phyloP scores from a whole-genome alignment of 148 eudicot genomes.

The Chenopodium berlandieri region DNA sequence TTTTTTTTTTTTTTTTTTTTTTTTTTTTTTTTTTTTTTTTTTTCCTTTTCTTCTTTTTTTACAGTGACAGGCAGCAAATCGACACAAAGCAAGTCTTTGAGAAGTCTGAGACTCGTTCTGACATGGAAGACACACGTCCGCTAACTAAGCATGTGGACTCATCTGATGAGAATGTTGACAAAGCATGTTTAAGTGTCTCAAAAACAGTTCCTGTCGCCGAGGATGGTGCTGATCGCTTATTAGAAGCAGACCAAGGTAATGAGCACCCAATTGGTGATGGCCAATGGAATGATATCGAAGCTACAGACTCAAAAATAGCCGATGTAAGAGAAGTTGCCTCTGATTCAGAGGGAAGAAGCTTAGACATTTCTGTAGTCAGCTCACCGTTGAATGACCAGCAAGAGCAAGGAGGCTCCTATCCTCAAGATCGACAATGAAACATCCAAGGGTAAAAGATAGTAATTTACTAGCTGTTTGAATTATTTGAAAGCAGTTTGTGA shows the following conservation, averaged over 20 bases:
- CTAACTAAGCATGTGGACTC: conserved; percentile 86
- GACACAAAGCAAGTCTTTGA: conserved; percentile 69
- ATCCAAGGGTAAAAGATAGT: neutral
- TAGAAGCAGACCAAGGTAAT: conserved; percentile 46
- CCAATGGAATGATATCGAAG: conserved; percentile 90
- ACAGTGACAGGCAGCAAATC: conserved; percentile 60
- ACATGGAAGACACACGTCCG: conserved; percentile 44
- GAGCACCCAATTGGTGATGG: conserved; percentile 52
- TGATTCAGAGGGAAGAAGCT: conserved; percentile 54
- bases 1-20: neutral
- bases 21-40: too few species aligned
- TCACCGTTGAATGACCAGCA: conserved; percentile 42
- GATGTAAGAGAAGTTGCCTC: conserved; percentile 82
- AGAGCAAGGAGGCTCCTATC: conserved; percentile 34
- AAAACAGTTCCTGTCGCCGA: conserved; percentile 53
- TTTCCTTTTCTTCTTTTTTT: neutral
- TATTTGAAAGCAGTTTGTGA: neutral
- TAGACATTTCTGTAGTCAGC: conserved; percentile 74
- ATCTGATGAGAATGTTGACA: conserved; percentile 83
- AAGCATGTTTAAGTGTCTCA: conserved; percentile 77
- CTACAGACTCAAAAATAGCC: conserved; percentile 79
- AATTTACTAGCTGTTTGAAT: neutral
- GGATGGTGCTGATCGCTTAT: conserved; percentile 38
- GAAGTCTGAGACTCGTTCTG: conserved; percentile 64
- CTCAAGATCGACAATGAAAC: conserved; percentile 9